Conservation (phyloP, 192 early-diverging fungal species). For the Gonapodya sp. region DNA sequence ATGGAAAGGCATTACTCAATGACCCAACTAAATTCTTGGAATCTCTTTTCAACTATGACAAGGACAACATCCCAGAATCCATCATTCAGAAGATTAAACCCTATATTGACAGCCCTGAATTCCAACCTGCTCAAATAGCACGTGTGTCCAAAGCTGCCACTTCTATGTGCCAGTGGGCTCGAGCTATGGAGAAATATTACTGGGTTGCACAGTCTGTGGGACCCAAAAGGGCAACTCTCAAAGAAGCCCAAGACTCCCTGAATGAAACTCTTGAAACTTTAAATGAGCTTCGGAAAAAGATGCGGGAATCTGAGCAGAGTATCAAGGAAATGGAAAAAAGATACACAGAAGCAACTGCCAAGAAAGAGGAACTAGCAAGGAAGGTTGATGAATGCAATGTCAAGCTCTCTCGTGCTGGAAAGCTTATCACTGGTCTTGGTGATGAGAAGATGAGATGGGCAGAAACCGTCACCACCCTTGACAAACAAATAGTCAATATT, state of each 20-base stretch:
- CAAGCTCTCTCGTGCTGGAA: constrained; percentile 44
- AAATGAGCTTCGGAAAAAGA: constrained; percentile 41
- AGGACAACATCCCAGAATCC: constrained; percentile 45
- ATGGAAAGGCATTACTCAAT: constrained; percentile 40
- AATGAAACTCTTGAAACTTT: constrained; percentile 39
- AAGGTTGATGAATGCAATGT: constrained; percentile 47
- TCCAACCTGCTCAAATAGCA: constrained; percentile 49
- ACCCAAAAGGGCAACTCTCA: constrained; percentile 38
- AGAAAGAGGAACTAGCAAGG: constrained; percentile 43
- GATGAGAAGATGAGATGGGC: constrained; percentile 50
- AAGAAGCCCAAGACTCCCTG: constrained; percentile 38
- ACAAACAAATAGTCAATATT: constrained; percentile 34
- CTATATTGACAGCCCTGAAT: constrained; percentile 54
- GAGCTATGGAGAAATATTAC: constrained; percentile 50
- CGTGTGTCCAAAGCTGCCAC: constrained; percentile 48
- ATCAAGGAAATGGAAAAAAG: constrained; percentile 44
- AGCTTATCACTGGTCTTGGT: constrained; percentile 49
- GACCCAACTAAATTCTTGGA: constrained; percentile 41
- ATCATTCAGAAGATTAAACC: constrained; percentile 46
- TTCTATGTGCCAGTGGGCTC: constrained; percentile 46
- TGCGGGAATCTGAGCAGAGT: constrained; percentile 47
- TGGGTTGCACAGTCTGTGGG: constrained; percentile 48
- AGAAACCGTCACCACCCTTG: constrained; percentile 37
- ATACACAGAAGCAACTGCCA: constrained; percentile 40
- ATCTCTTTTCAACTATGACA: constrained; percentile 41